Conservation (phyloP, 2,329 filamentous ascomycete species). For the Coccinonectria pachysandricola region DNA sequence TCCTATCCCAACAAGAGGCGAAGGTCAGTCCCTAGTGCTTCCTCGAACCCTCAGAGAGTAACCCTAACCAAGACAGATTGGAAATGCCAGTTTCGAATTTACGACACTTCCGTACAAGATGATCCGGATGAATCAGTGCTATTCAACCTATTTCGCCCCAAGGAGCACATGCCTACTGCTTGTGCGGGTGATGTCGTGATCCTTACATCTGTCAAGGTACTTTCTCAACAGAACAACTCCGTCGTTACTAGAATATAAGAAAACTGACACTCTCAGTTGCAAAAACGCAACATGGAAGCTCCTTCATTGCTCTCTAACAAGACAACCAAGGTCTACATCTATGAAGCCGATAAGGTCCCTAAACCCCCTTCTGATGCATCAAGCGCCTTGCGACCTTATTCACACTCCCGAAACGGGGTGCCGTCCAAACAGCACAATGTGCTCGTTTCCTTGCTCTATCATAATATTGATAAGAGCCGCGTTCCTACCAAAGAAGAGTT, state of each 20-base stretch:
- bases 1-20: slow-evolving; percentile 38
- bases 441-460: slow-evolving; percentile 40
- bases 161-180: slow-evolving; percentile 37
- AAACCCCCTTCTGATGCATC: slow-evolving; percentile 27
- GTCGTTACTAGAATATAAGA: too few species aligned
- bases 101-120: slow-evolving; percentile 45
- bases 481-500: slow-evolving; percentile 38
- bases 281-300: slow-evolving; percentile 21
- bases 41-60: not conserved
- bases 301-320: slow-evolving; percentile 35
- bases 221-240: too few species aligned
- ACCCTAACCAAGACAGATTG: slow-evolving; percentile 33
- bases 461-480: slow-evolving; percentile 30
- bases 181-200: slow-evolving; percentile 29
- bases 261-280: too few species aligned
- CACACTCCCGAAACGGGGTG: too few species aligned
- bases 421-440: too few species aligned
- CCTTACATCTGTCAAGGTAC: slow-evolving; percentile 46
- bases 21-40: slow-evolving; percentile 30
- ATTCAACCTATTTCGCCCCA: slow-evolving; percentile 51
- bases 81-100: slow-evolving; percentile 51
- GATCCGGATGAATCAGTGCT: slow-evolving; percentile 25
- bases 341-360: slow-evolving; percentile 23
- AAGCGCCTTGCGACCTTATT: slow-evolving; percentile 17
- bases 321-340: slow-evolving; percentile 35